Base-by-base conservation (phyloP, 148 eudicot species). In the Rhododendron molle region DNA sequence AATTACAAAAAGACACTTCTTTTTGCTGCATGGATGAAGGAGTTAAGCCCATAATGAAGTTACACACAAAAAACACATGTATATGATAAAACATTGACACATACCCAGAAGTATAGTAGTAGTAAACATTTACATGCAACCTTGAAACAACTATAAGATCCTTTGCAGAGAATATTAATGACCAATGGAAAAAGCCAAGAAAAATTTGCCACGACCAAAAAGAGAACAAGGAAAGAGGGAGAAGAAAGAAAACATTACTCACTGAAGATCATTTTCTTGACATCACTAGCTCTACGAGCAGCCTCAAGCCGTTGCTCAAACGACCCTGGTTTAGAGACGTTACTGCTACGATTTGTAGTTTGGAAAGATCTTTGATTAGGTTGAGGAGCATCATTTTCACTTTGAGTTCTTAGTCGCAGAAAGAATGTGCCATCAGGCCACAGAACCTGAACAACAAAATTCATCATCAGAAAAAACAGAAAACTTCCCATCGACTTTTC, bases 281-380 rank as follows among this genome's bases (percentile, higher is more conserved):
- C 93, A 86, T 92, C 90, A 88, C 93, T 94, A 85, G 99, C 98
- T 90, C 98, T 90, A 81, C 99, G 94, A 87, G 95, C 91, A 56
- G 96, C 99, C 91, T 95, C 99, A 83, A 95, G 98, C 85, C 94
- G 95, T 85, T 86, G 88, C 93, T 97, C 96, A 87, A 97, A 97
- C 62, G 98, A 89, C 82, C 88, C 89, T 36, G 92, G 90, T 85
- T 85, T 91, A 84, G 87, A 84, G 73, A 71, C 72, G 44, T 85
- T 93, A 86, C 89, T 83, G 50, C 92, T 77, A 77, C 79, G 83
- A 62, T 89, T 88, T 83, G 93, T 86, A 80, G 86, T 93, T 88
- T 88, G 91, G 44, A 87, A 91, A 84, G 88, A 88, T 87, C 85
- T 88, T 50, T 78, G 84, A 46, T 92, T 91, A 85, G 91, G 54